Base-by-base conservation (phyloP, 305 asterid species). In the Fraxinus paxiana region DNA sequence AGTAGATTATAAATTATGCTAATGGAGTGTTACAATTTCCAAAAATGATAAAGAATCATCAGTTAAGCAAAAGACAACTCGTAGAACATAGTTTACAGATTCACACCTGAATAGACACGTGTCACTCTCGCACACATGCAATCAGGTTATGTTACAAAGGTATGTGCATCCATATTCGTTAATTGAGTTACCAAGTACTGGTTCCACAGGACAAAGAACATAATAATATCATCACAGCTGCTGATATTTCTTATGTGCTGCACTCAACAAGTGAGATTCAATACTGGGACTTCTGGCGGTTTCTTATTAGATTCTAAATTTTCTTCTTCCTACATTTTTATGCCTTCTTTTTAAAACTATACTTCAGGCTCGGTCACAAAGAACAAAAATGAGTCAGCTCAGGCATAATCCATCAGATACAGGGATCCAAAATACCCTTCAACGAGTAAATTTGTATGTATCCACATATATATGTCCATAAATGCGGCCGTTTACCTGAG, bases 401-500 rank as follows among this genome's bases (percentile, higher is more conserved):
- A 72, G 56, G 22, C 13, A 35, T 72, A n/a, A 72, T 15, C 20
- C 41, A 72, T 72, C 41, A 33, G 30, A 67, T 43, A 43, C 7
- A 33, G 41, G 38, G 9, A 61, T 38, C 33, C 67, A 1, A 24
- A 81, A 4, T 4, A 46, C 1, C 43, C 33, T 17, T 17, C 34
- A 75, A 63, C 0, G 0, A 22, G 34, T 63, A 74, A 41, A 59
- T 9, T 18, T 2, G 56, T 37, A 20, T 15, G 18, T 10, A 20
- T 37, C 61, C 26, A 41, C 1, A 4, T 20, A 73, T 38, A 31
- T 33, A 48, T 18, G 54, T 18, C 67, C 80, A 37, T 77, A 69
- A 71, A 22, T 56, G 46, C 37, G 73, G 75, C 51, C 30, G 41
- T 69, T 65, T 85, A 94, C 99, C 97, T 88, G 93, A 84, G 99